phyloP scores from a whole-genome alignment of 2,329 filamentous ascomycete genomes.

The Achaetomium macrosporum region DNA sequence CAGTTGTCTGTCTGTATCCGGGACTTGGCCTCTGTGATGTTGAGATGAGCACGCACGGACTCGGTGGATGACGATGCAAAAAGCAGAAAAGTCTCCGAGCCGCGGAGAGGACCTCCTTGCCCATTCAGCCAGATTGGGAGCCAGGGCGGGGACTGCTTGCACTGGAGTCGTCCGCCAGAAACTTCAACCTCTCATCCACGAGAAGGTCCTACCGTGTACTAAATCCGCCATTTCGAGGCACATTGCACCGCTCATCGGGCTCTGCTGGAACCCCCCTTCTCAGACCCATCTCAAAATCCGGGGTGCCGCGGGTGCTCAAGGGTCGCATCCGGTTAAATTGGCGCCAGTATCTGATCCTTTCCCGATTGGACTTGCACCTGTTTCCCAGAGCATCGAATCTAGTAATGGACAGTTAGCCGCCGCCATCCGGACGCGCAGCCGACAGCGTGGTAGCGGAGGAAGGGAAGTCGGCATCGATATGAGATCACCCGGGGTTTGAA shows the following conservation, averaged over 20 bases:
- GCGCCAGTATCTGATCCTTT: not conserved
- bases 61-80: not conserved
- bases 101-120: slow-evolving; percentile 8
- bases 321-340: slow-evolving; percentile 13
- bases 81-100: slow-evolving; percentile 6
- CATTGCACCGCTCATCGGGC: too few relatives aligned
- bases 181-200: too few relatives aligned
- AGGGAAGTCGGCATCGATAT: slow-evolving; percentile 15
- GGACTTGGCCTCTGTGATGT: too few relatives aligned
- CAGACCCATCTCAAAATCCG: not conserved
- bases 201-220: too few relatives aligned
- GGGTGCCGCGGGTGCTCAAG: slow-evolving; percentile 1
- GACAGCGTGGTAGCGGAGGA: slow-evolving; percentile 14
- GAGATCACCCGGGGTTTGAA: slow-evolving; percentile 3
- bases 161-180: not conserved
- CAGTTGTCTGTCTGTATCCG: too few relatives aligned
- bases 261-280: too few relatives aligned
- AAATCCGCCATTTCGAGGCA: too few relatives aligned
- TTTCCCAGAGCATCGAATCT: not conserved
- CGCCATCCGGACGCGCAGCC: not conserved
- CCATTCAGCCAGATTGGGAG: slow-evolving; percentile 11
- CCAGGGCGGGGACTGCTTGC: not conserved
- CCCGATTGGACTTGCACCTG: slow-evolving; percentile 10
- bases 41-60: not conserved
- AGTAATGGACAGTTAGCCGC: not conserved